Conservation (phyloP, 352 stramenopile species). For the Sclerospora graminicola region DNA sequence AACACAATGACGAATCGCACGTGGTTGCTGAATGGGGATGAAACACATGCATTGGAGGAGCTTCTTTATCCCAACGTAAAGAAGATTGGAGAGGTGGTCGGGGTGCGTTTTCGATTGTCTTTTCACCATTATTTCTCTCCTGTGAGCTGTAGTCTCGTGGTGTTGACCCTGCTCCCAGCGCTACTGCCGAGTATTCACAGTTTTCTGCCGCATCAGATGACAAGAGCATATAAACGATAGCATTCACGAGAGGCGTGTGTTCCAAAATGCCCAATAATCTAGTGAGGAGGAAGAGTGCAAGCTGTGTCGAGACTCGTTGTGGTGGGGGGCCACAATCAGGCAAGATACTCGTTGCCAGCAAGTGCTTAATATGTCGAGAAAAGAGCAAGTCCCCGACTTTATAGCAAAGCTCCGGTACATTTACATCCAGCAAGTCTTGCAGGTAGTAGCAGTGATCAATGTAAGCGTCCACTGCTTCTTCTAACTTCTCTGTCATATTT, state of each 20-base stretch:
- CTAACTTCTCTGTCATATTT: conserved; percentile 54
- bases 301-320: conserved; percentile 62
- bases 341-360: conserved; percentile 62
- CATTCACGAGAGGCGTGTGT: conserved; percentile 76
- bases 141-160: conserved; percentile 11
- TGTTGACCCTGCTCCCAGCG: conserved; percentile 37
- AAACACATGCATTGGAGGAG: conserved; percentile 35
- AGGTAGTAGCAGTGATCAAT: conserved; percentile 82
- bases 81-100: conserved; percentile 7
- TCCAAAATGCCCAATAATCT: conserved; percentile 63
- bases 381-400: conserved; percentile 68
- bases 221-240: conserved; percentile 65
- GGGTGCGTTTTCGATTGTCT: conserved; percentile 6
- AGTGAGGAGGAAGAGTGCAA: conserved; percentile 72
- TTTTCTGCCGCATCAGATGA: conserved; percentile 45
- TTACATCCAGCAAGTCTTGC: conserved; percentile 76
- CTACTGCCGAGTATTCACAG: conserved; percentile 50
- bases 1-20: conserved; percentile 62
- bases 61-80: conserved; percentile 22
- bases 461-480: conserved; percentile 71
- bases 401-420: conserved; percentile 76
- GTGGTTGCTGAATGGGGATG: conserved; percentile 35
- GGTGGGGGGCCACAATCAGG: conserved; percentile 62
- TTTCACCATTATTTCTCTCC: conserved; percentile 9
- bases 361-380: conserved; percentile 48